phyloP scores from a whole-genome alignment of 2,329 filamentous ascomycete genomes.

The Colletotrichum sp. region DNA sequence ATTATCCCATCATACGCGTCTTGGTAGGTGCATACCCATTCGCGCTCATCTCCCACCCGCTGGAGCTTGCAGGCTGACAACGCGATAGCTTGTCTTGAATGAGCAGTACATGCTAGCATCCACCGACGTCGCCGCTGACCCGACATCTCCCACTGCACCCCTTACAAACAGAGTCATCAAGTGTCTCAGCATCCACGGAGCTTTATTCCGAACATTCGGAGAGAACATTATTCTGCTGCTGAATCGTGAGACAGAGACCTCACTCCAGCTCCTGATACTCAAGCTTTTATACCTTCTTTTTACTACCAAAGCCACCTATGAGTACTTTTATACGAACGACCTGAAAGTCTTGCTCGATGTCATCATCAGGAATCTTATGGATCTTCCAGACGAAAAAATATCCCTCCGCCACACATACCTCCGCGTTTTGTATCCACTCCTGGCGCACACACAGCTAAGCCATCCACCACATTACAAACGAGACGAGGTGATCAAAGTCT shows the following conservation, averaged over 20 bases:
- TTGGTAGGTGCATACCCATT: conserved; percentile 61
- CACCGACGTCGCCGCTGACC: conserved; percentile 54
- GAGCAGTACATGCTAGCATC: conserved; percentile 94
- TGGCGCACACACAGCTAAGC: conserved; percentile 90
- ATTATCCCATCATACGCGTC: conserved; percentile 93
- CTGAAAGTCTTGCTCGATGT: conserved; percentile 93
- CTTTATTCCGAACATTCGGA: conserved; percentile 89
- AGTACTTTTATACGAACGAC: conserved; percentile 99
- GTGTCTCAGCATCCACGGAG: conserved; percentile 80
- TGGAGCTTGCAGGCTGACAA: background rate
- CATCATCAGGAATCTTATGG: conserved; percentile 94
- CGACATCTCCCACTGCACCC: conserved; percentile 47
- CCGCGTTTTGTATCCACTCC: conserved; percentile 86
- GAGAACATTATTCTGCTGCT: conserved; percentile 96
- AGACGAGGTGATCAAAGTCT: conserved; percentile 78
- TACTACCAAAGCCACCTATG: conserved; percentile 87
- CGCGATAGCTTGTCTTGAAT: conserved; percentile 84
- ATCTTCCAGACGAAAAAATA: conserved; percentile 83
- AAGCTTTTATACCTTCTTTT: conserved; percentile 96
- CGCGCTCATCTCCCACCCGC: conserved; percentile 21
- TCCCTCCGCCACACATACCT: conserved; percentile 91
- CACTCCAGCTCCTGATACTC: conserved; percentile 91
- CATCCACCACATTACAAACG: conserved; percentile 90
- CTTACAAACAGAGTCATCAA: conserved; percentile 96
- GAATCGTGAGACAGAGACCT: conserved; percentile 94